phyloP scores from a whole-genome alignment of 257 asterid genomes.

The Jacaranda mimosifolia region DNA sequence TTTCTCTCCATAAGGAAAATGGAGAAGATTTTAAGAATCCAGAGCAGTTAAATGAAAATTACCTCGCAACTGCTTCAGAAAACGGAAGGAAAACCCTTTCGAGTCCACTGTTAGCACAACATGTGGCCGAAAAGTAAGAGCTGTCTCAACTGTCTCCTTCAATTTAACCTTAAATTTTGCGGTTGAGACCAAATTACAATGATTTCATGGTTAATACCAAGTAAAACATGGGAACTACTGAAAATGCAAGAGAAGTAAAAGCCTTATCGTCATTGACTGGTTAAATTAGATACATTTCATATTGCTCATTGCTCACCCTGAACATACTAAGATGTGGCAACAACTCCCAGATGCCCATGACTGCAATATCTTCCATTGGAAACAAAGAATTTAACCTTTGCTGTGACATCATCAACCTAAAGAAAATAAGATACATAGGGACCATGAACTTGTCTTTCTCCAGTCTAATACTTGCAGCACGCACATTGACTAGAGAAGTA shows the following conservation, averaged over 20 bases:
- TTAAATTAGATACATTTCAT: conserved; percentile 24
- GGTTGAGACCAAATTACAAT: conserved; percentile 36
- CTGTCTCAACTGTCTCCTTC: conserved; percentile 75
- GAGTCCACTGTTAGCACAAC: conserved; percentile 93
- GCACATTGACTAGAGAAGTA: background rate
- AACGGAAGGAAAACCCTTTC: conserved; percentile 89
- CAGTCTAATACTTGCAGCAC: conserved; percentile 17
- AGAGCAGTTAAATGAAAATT: conserved; percentile 24
- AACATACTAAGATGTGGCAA: conserved; percentile 81
- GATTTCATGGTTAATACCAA: background rate
- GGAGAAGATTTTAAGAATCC: background rate
- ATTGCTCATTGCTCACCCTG: conserved; percentile 59
- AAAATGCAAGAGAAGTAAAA: conserved; percentile 14
- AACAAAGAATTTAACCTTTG: conserved; percentile 75
- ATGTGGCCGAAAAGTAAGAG: conserved; percentile 80
- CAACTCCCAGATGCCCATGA: conserved; percentile 96
- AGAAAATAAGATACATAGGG: conserved; percentile 11
- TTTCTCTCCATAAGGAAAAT: conserved; percentile 40
- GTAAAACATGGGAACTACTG: conserved; percentile 6
- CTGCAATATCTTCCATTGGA: conserved; percentile 91
- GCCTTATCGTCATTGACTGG: conserved; percentile 22
- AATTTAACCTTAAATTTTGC: conserved; percentile 60
- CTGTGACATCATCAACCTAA: conserved; percentile 72
- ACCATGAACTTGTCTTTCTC: conserved; percentile 32
- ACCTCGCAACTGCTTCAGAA: conserved; percentile 88